Evolutionary conservation across 2,329 filamentous ascomycete species (phyloP).

Genomic region (Aspergillus sp.): DNA sequence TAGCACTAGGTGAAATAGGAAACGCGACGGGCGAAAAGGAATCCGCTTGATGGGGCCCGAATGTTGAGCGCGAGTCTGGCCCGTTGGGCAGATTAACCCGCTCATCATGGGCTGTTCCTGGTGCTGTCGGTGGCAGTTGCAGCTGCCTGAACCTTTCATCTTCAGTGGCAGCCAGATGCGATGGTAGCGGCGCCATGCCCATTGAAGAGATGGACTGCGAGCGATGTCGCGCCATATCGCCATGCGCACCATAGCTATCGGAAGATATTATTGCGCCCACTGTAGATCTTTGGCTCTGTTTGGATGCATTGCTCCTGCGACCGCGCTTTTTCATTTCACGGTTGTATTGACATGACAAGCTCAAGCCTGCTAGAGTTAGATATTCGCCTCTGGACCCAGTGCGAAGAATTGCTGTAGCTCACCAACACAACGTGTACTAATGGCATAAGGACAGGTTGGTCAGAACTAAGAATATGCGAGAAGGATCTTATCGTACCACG

Average conservation of each 20-base stretch:
- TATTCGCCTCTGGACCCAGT: neutral
- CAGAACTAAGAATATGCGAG: neutral
- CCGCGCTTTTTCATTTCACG: conserved; percentile 25
- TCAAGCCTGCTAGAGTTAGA: conserved; percentile 11
- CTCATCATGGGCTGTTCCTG: neutral
- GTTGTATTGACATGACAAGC: conserved; percentile 22
- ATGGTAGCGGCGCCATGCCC: neutral
- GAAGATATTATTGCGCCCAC: neutral
- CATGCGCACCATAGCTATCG: neutral
- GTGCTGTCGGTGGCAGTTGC: neutral
- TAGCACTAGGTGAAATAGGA: neutral
- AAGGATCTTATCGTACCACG: conserved; percentile 36
- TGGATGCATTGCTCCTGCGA: conserved; percentile 4
- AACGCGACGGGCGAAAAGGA: neutral
- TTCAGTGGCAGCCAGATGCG: neutral
- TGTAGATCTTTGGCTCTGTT: neutral
- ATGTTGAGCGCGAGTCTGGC: neutral
- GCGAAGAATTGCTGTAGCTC: neutral
- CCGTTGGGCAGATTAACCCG: neutral
- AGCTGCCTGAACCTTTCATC: neutral
- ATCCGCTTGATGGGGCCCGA: neutral
- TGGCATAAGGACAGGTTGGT: neutral
- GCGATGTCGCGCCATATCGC: neutral
- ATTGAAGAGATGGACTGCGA: neutral
- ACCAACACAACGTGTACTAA: neutral